Base-by-base conservation (phyloP, 805 yeast species). In the Yamadazyma kitorensis region DNA sequence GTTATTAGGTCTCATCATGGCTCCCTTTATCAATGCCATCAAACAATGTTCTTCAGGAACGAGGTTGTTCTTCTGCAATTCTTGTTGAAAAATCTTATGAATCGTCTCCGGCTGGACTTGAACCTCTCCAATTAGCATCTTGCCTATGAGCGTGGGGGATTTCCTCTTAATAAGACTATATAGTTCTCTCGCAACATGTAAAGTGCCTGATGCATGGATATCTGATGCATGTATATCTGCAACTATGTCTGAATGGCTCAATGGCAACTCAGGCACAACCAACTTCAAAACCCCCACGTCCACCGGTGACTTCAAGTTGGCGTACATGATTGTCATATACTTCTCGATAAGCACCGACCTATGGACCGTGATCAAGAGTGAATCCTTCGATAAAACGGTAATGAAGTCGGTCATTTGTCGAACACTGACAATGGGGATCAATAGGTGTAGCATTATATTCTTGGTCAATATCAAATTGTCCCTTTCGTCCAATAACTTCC, bases 11-110 rank as follows among this genome's bases (percentile, higher is more conserved):
- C 45, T 36, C 23, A 29, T 52, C 43, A 59, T 49, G 5, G 81
- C 68, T 0, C 82, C 78, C 1, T 62, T 51, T 19, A 82, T 62
- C 17, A 82, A 55, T 0, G 80, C 72, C 3, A 59, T 23, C 10
- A 68, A 35, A 33, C 69, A 58, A 3, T 43, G 43, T 18, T 55
- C 61, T 36, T 58, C 59, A 1, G 68, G 65, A 3, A 31, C 17
- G 9, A 45, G 13, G 3, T 41, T 27, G 9, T 37, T 24, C 14
- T 38, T 39, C 6, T 38, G 26, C 2, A 64, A 40, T 29, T 64
- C 66, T 7, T 31, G 19, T 18, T 47, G 35, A 47, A 64, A 67
- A 6, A 64, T 23, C 1, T 43, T 20, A 37, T 54, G 65, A 2
- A 66, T 40, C 3, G 48, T 37, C 10, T 44, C 47, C 0, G 69